These are phyloP conservation scores for Neurospora sp. DNA, from an alignment of 495 filamentous ascomycete genomes.

Conservation along the genomic window DNA sequence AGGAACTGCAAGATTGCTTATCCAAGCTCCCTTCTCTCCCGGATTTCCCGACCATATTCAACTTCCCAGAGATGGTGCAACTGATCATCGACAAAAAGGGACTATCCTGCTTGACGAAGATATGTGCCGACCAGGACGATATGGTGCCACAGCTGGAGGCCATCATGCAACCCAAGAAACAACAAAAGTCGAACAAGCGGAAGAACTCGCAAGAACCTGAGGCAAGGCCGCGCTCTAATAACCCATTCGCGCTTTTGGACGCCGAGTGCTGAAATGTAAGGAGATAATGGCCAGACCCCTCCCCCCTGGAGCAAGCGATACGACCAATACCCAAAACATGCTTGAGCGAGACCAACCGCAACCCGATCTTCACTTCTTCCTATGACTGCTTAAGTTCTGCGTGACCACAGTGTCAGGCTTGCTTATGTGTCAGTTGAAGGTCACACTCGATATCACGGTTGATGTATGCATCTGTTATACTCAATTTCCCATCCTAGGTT, in stretches of 20 bases:
- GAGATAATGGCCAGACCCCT: not conserved
- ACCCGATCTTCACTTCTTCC: not conserved
- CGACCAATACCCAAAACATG: too few species aligned
- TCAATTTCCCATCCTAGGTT: not conserved
- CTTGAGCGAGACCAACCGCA: not conserved
- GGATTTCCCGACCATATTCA: constrained; percentile 8
- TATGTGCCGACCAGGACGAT: constrained; percentile 8
- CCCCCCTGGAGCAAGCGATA: too few species aligned
- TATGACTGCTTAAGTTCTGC: too few species aligned
- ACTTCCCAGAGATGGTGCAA: constrained; percentile 10
- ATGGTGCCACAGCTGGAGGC: constrained; percentile 10
- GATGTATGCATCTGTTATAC: not conserved
- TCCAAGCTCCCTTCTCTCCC: constrained; percentile 11
- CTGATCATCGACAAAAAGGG: constrained; percentile 5
- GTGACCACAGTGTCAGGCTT: too few species aligned
- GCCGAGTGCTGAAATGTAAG: not conserved
- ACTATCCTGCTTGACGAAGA: constrained; percentile 3
- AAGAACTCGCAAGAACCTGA: constrained; percentile 1
- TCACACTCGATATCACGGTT: not conserved
- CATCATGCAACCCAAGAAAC: not conserved
- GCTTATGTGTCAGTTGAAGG: not conserved
- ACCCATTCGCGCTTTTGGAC: not conserved
- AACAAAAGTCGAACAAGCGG: not conserved
- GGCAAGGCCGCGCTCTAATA: not conserved
- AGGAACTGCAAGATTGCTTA: not conserved